Conservation (phyloP, 345 rosid species). For the Isatis tinctoria region DNA sequence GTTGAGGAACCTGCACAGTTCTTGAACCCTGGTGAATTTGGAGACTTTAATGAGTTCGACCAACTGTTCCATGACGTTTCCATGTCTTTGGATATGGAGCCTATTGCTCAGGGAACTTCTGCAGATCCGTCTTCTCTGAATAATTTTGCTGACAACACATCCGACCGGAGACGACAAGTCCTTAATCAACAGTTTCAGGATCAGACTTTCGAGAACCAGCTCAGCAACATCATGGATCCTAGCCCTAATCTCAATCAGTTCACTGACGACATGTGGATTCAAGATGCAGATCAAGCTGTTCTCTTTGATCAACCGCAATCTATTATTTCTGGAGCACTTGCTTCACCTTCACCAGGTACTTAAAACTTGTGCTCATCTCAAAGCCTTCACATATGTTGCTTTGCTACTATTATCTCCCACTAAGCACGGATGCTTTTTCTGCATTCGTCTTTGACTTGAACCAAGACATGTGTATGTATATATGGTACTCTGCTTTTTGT, state of each 20-base stretch:
- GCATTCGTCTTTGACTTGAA: neutral
- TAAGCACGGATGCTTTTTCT: neutral
- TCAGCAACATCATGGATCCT: conserved; percentile 20
- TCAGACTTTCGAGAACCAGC: conserved; percentile 3
- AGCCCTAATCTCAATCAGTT: neutral
- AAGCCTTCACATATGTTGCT: neutral
- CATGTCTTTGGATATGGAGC: conserved; percentile 28
- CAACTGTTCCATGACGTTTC: conserved; percentile 25
- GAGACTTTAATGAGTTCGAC: conserved; percentile 23
- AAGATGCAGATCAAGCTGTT: conserved; percentile 17
- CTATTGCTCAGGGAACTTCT: conserved; percentile 1
- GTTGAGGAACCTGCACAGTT: neutral
- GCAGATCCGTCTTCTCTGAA: neutral
- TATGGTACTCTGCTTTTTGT: neutral
- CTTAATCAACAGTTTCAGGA: neutral
- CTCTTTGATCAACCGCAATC: conserved; percentile 20
- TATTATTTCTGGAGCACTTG: conserved; percentile 15
- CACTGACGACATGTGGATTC: conserved; percentile 8
- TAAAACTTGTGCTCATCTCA: conserved; percentile 1
- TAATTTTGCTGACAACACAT: conserved; percentile 4
- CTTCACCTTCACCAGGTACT: conserved; percentile 29
- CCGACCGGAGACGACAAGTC: neutral
- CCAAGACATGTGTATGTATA: neutral
- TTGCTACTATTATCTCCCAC: neutral
- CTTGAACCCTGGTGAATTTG: conserved; percentile 21